Percentiles rank a stretch among this genome's conserved stretches.
Evolutionary conservation across 768 basidiomycete genomes (phyloP).

Genomic region (Lentinus brumalis): DNA sequence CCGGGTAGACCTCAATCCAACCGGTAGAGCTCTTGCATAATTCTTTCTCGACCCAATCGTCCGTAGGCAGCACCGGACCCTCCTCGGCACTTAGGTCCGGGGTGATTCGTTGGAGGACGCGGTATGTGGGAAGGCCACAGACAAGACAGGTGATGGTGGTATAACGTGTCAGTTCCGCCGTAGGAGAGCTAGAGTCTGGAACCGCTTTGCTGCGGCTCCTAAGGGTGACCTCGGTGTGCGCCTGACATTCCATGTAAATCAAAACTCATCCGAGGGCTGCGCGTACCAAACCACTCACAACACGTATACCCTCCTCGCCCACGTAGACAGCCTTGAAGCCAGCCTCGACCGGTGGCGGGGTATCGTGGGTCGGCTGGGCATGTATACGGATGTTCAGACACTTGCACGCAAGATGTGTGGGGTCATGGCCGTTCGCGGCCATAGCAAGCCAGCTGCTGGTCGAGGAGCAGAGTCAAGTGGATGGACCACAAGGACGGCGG

Average conservation of each 20-base stretch:
- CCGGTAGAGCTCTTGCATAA: constrained; percentile 66
- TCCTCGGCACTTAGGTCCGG: constrained; percentile 60
- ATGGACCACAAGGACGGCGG: not conserved
- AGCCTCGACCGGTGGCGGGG: constrained; percentile 28
- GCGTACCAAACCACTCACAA: constrained; percentile 49
- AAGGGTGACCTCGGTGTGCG: constrained; percentile 70
- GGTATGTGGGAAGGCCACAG: constrained; percentile 67
- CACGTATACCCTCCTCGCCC: constrained; percentile 63
- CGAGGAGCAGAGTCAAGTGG: not conserved
- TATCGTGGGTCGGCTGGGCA: constrained; percentile 31
- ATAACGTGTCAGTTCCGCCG: constrained; percentile 45
- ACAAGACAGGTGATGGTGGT: constrained; percentile 69
- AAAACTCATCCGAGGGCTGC: not conserved
- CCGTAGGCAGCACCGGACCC: constrained; percentile 66
- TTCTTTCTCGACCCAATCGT: constrained; percentile 78
- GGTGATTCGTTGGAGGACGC: constrained; percentile 62
- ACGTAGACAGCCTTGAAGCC: constrained; percentile 61
- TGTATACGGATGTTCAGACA: constrained; percentile 73
- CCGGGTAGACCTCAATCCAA: constrained; percentile 71
- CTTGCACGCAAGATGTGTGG: constrained; percentile 54
- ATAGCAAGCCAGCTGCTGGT: constrained; percentile 13
- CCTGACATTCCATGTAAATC: constrained; percentile 33
- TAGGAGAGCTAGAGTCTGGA: constrained; percentile 19
- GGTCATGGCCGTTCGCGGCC: constrained; percentile 27
- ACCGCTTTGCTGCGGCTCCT: constrained; percentile 47